phyloP scores from a whole-genome alignment of 208 protist species.

The Crithidia thermophila region DNA sequence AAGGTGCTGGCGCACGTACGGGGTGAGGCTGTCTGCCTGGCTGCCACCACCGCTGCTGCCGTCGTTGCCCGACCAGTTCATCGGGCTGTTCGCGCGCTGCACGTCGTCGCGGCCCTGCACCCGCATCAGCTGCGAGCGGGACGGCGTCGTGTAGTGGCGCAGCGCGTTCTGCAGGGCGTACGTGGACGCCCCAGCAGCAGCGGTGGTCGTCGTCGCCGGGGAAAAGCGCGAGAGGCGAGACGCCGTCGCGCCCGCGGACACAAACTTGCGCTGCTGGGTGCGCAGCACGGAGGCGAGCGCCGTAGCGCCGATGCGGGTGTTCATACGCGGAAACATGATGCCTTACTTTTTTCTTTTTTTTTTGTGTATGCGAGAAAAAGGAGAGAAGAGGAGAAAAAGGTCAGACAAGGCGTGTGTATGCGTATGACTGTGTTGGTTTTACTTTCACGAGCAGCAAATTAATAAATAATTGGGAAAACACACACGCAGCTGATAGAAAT shows the following conservation, averaged over 20 bases:
- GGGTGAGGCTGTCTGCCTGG: conserved; percentile 77
- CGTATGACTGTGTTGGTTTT: no score
- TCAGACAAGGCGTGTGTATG: no score
- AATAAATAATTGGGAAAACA: no score
- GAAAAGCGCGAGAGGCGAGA: not conserved
- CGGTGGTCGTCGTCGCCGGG: not conserved
- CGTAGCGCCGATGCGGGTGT: conserved; percentile 13
- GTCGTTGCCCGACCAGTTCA: conserved; percentile 47
- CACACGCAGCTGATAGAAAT: no score
- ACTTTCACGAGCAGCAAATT: no score
- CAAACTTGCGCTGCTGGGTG: conserved; percentile 10
- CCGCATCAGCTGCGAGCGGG: conserved; percentile 28
- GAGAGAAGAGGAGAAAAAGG: conserved; percentile 3
- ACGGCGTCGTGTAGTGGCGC: conserved; percentile 20
- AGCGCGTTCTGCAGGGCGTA: conserved; percentile 12
- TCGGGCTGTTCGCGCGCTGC: conserved; percentile 43
- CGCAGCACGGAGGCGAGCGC: conserved; percentile 19
- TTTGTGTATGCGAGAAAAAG: conserved; percentile 10
- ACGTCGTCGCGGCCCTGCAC: conserved; percentile 46
- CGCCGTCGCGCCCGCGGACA: not conserved
- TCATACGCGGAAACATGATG: conserved; percentile 19
- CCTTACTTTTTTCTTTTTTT: no score
- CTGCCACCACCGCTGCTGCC: conserved; percentile 38
- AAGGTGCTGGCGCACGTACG: conserved; percentile 84
- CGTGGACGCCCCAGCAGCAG: not conserved